Evolutionary conservation across 257 asterid species (phyloP).

Genomic region (Nicotiana tabacum): DNA sequence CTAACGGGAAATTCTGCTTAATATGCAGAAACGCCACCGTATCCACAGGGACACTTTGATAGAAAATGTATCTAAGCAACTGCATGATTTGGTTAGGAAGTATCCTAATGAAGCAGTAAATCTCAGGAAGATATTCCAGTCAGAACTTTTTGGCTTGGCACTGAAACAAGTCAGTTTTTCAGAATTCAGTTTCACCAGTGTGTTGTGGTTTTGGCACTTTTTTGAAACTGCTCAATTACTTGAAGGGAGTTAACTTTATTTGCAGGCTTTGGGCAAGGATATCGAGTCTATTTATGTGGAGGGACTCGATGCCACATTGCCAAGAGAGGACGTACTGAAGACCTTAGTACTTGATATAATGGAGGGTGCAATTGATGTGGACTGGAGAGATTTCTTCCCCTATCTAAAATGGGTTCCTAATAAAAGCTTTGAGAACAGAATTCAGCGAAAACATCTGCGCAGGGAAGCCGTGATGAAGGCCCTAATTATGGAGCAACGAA

Average conservation of each 20-base stretch:
- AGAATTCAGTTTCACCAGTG: neutral
- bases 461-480: slow-evolving; percentile 68
- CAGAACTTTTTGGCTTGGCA: slow-evolving; percentile 69
- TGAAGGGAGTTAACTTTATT: neutral
- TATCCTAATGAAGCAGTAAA: slow-evolving; percentile 52
- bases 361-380: slow-evolving; percentile 93
- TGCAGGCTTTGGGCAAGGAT: slow-evolving; percentile 67
- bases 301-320: slow-evolving; percentile 46
- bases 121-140: slow-evolving; percentile 58
- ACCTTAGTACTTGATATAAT: slow-evolving; percentile 57
- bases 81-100: slow-evolving; percentile 32
- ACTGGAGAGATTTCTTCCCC: slow-evolving; percentile 96
- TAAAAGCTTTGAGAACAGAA: slow-evolving; percentile 43
- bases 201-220: neutral
- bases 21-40: slow-evolving; percentile 61
- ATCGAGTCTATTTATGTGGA: slow-evolving; percentile 53
- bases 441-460: slow-evolving; percentile 33
- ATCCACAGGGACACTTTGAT: slow-evolving; percentile 54
- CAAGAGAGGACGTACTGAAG: slow-evolving; percentile 50
- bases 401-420: slow-evolving; percentile 84
- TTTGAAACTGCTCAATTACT: neutral
- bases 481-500: slow-evolving; percentile 44
- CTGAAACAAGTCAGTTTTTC: slow-evolving; percentile 55
- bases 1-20: neutral
- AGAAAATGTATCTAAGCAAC: slow-evolving; percentile 31